Percentiles rank a stretch among this genome's conserved stretches.
Conservation (phyloP, 129 eudicot species). For the Smallanthus sonchifolius region DNA sequence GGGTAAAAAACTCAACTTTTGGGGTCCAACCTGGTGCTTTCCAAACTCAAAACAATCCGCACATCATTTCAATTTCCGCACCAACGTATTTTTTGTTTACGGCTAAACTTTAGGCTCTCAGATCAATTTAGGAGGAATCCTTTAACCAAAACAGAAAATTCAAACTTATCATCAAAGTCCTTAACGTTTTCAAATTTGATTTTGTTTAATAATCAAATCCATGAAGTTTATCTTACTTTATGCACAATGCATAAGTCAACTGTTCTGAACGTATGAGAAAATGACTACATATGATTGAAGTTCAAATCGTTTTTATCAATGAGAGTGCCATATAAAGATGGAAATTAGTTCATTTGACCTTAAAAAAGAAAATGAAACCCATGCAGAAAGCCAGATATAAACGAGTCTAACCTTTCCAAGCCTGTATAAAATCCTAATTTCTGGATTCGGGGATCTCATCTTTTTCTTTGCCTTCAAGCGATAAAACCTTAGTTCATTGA, state of each 20-base stretch:
- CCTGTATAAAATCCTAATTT: constrained; percentile 74
- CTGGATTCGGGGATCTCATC: constrained; percentile 93
- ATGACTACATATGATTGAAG: background rate
- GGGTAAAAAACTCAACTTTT: constrained; percentile 6
- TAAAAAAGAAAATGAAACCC: background rate
- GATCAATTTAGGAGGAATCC: background rate
- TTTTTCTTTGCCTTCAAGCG: constrained; percentile 92
- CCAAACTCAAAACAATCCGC: background rate
- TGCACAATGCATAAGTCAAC: background rate
- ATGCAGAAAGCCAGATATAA: constrained; percentile 2
- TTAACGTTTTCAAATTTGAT: background rate
- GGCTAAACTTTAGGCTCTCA: background rate
- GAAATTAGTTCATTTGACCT: constrained; percentile 7
- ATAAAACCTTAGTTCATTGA: constrained; percentile 79
- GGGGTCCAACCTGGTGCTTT: background rate
- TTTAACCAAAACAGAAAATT: background rate
- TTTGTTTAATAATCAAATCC: background rate
- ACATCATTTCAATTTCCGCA: background rate
- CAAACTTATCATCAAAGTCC: background rate
- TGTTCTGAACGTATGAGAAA: background rate
- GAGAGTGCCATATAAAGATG: background rate
- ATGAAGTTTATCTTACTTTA: background rate
- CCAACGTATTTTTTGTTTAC: background rate
- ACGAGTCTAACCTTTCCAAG: constrained; percentile 68
- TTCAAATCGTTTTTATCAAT: background rate